These are phyloP conservation scores for Xerocomellus amylosporus DNA, from an alignment of 768 basidiomycete species.

Conservation along the genomic window DNA sequence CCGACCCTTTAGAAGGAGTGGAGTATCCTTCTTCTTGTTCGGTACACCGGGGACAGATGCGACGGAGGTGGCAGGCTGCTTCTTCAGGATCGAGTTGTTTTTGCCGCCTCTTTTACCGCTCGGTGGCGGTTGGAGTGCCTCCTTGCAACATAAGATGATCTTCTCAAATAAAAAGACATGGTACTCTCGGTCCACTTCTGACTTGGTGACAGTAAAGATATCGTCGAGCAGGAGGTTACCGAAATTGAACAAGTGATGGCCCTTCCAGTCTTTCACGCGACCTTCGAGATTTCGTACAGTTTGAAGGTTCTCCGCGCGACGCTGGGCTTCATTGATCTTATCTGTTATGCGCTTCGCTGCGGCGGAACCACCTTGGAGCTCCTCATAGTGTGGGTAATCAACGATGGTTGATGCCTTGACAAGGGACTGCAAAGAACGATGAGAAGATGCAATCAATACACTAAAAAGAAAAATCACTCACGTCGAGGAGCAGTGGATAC, in stretches of 20 bases:
- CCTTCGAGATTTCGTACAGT: slow-evolving; percentile 83
- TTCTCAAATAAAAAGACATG: slow-evolving; percentile 99
- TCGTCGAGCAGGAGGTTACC: slow-evolving; percentile 94
- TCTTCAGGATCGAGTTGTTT: slow-evolving; percentile 87
- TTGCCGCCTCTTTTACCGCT: slow-evolving; percentile 72
- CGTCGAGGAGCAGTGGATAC: slow-evolving; percentile 92
- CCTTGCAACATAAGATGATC: slow-evolving; percentile 99
- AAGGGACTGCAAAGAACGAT: slow-evolving; percentile 49
- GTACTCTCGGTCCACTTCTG: slow-evolving; percentile 94
- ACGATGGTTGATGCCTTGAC: slow-evolving; percentile 64
- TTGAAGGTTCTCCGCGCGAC: slow-evolving; percentile 85
- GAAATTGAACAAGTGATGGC: slow-evolving; percentile 92
- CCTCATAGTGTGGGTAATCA: slow-evolving; percentile 70
- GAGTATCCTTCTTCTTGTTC: slow-evolving; percentile 71
- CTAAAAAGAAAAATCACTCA: slow-evolving; percentile 38
- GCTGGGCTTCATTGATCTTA: slow-evolving; percentile 92
- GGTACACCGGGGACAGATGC: slow-evolving; percentile 51
- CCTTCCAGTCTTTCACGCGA: slow-evolving; percentile 98
- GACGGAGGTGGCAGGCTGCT: slow-evolving; percentile 53
- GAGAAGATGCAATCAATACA: slow-evolving; percentile 9
- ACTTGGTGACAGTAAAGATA: slow-evolving; percentile 93
- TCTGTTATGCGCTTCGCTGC: slow-evolving; percentile 92
- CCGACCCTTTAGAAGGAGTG: slow-evolving; percentile 88
- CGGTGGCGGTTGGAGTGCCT: slow-evolving; percentile 58
- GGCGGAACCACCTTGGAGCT: slow-evolving; percentile 78